Percentiles rank a stretch among this genome's conserved stretches.
Evolutionary conservation across 2,329 filamentous ascomycete species (phyloP).

Genomic region (Aspergillus tubingensis): DNA sequence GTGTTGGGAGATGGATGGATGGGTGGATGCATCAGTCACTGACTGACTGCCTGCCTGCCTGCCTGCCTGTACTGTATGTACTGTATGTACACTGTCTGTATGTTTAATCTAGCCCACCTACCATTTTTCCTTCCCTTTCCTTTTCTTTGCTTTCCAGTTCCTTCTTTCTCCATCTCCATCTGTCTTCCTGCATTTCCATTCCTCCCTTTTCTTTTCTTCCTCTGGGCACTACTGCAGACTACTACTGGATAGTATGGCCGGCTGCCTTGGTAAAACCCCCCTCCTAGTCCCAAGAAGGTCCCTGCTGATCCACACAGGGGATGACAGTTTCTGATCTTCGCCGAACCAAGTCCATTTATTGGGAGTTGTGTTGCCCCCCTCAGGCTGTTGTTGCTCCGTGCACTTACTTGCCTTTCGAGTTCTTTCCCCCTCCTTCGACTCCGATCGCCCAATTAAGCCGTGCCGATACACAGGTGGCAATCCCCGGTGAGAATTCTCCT

Average conservation of each 20-base stretch:
- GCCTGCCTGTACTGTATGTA: too few relatives aligned
- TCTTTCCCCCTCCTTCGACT: not conserved
- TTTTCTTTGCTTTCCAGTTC: not conserved
- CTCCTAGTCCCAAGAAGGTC: not conserved
- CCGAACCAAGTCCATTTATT: not conserved
- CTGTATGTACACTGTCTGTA: too few relatives aligned
- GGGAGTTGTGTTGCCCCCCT: not conserved
- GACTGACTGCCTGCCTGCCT: too few relatives aligned
- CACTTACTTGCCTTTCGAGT: not conserved
- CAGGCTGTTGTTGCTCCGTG: not conserved
- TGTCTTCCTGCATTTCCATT: not conserved
- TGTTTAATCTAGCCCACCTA: too few relatives aligned
- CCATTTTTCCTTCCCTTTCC: not conserved
- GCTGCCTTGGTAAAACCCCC: not conserved
- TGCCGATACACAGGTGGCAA: not conserved
- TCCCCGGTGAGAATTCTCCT: too few relatives aligned
- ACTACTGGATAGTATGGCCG: not conserved
- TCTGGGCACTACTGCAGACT: not conserved
- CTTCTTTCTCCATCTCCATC: not conserved
- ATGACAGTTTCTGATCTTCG: not conserved
- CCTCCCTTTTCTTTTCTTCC: not conserved
- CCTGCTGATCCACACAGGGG: constrained; percentile 10
- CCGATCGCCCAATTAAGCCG: constrained; percentile 3
- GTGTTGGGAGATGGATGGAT: not conserved
- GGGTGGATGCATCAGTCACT: not conserved